A percentile compares a stretch with the other conserved stretches of the same genome.
Evolutionary conservation across 768 basidiomycete species (phyloP).

Genomic region (Rhodotorula graminis): DNA sequence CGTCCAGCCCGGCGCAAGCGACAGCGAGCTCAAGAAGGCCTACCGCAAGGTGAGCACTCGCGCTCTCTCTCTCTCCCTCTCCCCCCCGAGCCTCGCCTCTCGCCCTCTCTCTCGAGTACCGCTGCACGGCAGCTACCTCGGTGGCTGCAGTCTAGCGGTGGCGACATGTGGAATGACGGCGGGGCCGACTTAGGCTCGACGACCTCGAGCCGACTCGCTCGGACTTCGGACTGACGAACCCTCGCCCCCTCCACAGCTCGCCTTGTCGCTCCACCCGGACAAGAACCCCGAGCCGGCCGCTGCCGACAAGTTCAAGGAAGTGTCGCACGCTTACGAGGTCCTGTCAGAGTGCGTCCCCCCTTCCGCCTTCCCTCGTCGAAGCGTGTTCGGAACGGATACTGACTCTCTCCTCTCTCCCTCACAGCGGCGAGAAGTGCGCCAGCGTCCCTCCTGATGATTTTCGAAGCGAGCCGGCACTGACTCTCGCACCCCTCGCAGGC

Average conservation of each 20-base stretch:
- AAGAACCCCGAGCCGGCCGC: conserved; percentile 94
- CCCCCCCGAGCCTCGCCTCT: background rate
- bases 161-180: no score
- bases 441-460: no score
- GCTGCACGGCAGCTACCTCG: no score
- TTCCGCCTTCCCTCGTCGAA: background rate
- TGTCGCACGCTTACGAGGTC: conserved; percentile 70
- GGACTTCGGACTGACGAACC: no score
- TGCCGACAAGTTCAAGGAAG: conserved; percentile 91
- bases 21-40: conserved; percentile 85
- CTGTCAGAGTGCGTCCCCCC: conserved; percentile 60
- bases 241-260: conserved; percentile 23
- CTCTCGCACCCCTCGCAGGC: background rate
- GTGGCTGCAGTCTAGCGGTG: no score
- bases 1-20: conserved; percentile 69
- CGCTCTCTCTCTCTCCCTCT: background rate
- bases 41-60: conserved; percentile 68
- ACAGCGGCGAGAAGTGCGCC: conserved; percentile 29
- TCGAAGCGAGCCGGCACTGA: background rate
- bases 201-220: no score
- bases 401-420: background rate
- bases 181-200: no score
- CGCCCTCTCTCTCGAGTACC: background rate
- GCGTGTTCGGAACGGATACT: background rate
- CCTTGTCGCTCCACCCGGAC: conserved; percentile 44